These are phyloP conservation scores for Microbotryum violaceum DNA, from an alignment of 1,284 basidiomycete genomes.

Conservation along the genomic window DNA sequence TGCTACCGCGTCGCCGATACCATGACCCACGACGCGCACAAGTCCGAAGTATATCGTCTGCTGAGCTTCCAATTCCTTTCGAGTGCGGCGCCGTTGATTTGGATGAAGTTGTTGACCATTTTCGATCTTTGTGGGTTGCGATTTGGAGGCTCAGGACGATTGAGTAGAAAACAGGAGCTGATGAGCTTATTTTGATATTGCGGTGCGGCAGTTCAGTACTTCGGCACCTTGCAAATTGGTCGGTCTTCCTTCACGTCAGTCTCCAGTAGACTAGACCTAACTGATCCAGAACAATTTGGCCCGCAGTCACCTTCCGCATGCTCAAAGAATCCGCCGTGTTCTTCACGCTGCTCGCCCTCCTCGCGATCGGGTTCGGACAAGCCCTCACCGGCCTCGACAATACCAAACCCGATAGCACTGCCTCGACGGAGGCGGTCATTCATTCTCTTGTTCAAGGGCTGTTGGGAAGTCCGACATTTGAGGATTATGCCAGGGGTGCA, in stretches of 20 bases:
- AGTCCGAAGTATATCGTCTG: conserved; percentile 17
- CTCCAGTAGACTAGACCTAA: background rate
- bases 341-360: conserved; percentile 52
- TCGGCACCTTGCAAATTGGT: conserved; percentile 26
- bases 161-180: too few species aligned
- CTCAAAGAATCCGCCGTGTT: conserved; percentile 47
- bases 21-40: conserved; percentile 42
- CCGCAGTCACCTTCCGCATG: conserved; percentile 63
- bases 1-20: conserved; percentile 61
- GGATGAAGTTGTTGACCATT: conserved; percentile 30
- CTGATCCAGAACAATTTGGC: background rate
- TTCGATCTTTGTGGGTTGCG: conserved; percentile 26
- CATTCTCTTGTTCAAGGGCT: conserved; percentile 34
- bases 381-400: conserved; percentile 35
- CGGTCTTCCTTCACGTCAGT: background rate
- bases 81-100: conserved; percentile 26
- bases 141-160: too few species aligned
- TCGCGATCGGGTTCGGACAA: conserved; percentile 34
- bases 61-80: conserved; percentile 35
- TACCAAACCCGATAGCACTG: conserved; percentile 27
- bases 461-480: conserved; percentile 60
- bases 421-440: conserved; percentile 29
- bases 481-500: conserved; percentile 17
- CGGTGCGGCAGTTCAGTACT: conserved; percentile 18
- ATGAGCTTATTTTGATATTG: too few species aligned